Conservation (phyloP, 2,329 filamentous ascomycete genomes). For the Balansia obtecta region DNA sequence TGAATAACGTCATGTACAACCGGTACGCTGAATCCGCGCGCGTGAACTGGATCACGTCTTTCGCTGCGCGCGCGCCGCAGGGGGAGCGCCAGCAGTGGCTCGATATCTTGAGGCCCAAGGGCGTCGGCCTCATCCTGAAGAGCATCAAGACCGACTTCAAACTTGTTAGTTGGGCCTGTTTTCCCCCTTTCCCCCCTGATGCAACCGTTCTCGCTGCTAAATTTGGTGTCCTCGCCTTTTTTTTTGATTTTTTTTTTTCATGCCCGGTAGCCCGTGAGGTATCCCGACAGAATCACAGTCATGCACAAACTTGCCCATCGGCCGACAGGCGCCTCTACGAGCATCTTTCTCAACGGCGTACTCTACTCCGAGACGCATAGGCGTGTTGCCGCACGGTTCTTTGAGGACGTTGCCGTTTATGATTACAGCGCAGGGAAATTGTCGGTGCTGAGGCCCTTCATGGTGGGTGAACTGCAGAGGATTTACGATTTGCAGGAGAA, state of each 20-base stretch:
- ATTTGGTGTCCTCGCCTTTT: no score
- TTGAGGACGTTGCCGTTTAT: slow-evolving; percentile 36
- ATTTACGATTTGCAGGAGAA: slow-evolving; percentile 23
- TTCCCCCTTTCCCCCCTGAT: no score
- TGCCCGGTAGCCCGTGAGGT: slow-evolving; percentile 57
- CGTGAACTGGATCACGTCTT: slow-evolving; percentile 65
- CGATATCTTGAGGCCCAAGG: slow-evolving; percentile 52
- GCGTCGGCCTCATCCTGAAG: slow-evolving; percentile 63
- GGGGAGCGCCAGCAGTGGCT: slow-evolving; percentile 51
- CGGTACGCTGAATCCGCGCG: slow-evolving; percentile 73
- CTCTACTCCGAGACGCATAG: slow-evolving; percentile 66
- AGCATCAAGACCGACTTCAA: slow-evolving; percentile 79
- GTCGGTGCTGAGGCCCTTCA: slow-evolving; percentile 27
- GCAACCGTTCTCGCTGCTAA: no score
- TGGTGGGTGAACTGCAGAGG: slow-evolving; percentile 24
- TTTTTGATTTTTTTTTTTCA: no score
- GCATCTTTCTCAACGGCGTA: slow-evolving; percentile 47
- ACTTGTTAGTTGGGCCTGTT: slow-evolving; percentile 46
- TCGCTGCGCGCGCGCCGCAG: slow-evolving; percentile 50
- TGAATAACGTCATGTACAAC: slow-evolving; percentile 79
- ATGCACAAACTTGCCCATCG: slow-evolving; percentile 60
- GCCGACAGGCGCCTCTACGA: slow-evolving; percentile 29
- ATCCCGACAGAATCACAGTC: slow-evolving; percentile 70
- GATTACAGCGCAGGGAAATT: slow-evolving; percentile 22
- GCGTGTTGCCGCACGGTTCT: slow-evolving; percentile 58